phyloP scores from a whole-genome alignment of 2,329 filamentous ascomycete species.

The Fusarium temperatum region DNA sequence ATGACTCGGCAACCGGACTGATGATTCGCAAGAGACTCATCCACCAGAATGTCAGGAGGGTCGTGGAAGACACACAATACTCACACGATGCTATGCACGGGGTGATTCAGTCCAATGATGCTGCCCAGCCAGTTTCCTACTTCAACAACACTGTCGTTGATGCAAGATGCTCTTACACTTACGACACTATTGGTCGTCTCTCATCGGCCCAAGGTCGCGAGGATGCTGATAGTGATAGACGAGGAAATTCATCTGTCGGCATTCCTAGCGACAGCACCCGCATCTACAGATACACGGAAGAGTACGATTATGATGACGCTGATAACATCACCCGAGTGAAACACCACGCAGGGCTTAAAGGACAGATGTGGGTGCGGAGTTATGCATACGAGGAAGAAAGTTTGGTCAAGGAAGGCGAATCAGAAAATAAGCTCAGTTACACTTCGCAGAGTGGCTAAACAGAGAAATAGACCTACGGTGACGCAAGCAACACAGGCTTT shows the following conservation, averaged over 20 bases:
- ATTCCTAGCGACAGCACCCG: not conserved
- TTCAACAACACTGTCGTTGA: not conserved
- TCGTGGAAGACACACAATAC: not conserved
- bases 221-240: not conserved
- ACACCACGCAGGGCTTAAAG: not conserved
- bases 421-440: not conserved
- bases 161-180: not conserved
- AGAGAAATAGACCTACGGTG: not conserved
- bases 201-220: not conserved
- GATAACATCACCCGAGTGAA: not conserved
- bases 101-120: not conserved
- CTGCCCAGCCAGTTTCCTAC: not conserved
- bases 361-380: not conserved
- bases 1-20: not conserved
- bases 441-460: not conserved
- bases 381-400: not conserved
- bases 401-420: not conserved
- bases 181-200: not conserved
- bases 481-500: accelerated
- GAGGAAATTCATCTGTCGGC: not conserved
- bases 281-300: not conserved
- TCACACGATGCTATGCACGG: not conserved
- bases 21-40: not conserved
- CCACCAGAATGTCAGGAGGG: not conserved
- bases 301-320: not conserved